Conservation (phyloP, 768 basidiomycete genomes). For the Brasilioporus rufonigricans region DNA sequence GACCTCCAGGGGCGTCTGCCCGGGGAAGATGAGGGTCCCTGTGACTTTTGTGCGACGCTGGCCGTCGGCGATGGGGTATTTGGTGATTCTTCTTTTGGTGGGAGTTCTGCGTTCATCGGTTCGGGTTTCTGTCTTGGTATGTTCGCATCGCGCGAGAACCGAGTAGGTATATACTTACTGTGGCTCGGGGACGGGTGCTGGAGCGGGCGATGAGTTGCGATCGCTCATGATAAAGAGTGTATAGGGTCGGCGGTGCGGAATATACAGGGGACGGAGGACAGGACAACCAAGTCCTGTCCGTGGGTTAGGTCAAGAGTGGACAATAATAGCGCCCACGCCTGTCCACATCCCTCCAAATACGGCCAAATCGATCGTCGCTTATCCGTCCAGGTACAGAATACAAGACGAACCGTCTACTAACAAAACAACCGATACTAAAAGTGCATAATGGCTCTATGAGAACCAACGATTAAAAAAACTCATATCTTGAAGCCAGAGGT, state of each 20-base stretch:
- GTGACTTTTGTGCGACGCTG: not conserved
- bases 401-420: not conserved
- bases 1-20: slow-evolving; percentile 19
- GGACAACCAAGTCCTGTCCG: slow-evolving; percentile 16
- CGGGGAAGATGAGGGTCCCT: slow-evolving; percentile 3
- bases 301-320: not conserved
- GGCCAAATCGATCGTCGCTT: not conserved
- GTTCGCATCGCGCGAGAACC: slow-evolving; percentile 2
- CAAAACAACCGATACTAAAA: not conserved
- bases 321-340: not conserved
- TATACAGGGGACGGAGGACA: slow-evolving; percentile 9
- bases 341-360: not conserved
- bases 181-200: not conserved
- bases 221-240: slow-evolving; percentile 34
- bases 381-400: not conserved
- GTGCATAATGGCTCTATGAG: not conserved
- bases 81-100: slow-evolving; percentile 15
- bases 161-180: slow-evolving; percentile 14
- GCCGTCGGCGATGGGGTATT: slow-evolving; percentile 5
- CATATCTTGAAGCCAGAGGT: not conserved
- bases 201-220: slow-evolving; percentile 3
- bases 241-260: slow-evolving; percentile 14
- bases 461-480: not conserved
- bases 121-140: slow-evolving; percentile 15
- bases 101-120: not conserved